phyloP scores from a whole-genome alignment of 2,329 filamentous ascomycete species.

The Thielaviopsis punctulata region DNA sequence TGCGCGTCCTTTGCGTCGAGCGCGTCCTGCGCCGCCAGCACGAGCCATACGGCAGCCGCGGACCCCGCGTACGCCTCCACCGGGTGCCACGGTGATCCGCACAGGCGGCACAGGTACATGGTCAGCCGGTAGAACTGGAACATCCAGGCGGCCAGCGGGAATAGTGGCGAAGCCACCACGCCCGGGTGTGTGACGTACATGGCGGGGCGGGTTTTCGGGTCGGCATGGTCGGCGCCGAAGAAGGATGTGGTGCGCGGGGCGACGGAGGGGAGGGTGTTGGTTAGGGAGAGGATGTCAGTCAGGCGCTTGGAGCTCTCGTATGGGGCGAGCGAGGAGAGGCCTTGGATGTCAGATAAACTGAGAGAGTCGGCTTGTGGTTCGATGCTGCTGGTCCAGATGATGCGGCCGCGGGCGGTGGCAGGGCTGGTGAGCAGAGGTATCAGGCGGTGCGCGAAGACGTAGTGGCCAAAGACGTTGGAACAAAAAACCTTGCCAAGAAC shows the following conservation, averaged over 20 bases:
- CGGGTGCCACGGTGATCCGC: constrained; percentile 81
- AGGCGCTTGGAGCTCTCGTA: constrained; percentile 84
- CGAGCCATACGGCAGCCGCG: constrained; percentile 59
- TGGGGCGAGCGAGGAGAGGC: constrained; percentile 39
- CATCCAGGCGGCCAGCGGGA: constrained; percentile 55
- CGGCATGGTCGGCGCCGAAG: constrained; percentile 8
- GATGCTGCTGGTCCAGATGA: constrained; percentile 78
- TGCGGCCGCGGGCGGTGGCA: constrained; percentile 35
- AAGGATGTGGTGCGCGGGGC: constrained; percentile 19
- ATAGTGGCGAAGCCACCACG: constrained; percentile 64
- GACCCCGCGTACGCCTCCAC: constrained; percentile 63
- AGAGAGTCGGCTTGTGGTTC: constrained; percentile 45
- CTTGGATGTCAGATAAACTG: constrained; percentile 57
- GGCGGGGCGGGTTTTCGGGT: constrained; percentile 28
- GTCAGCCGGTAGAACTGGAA: constrained; percentile 49
- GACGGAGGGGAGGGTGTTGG: constrained; percentile 48
- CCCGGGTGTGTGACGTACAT: constrained; percentile 77
- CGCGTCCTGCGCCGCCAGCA: constrained; percentile 46
- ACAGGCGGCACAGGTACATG: constrained; percentile 54
- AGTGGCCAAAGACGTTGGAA: constrained; percentile 90
- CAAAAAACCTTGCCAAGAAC: constrained; percentile 68
- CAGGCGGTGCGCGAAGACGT: constrained; percentile 68
- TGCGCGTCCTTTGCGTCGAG: constrained; percentile 39
- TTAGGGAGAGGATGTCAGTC: constrained; percentile 68
- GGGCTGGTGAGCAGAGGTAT: constrained; percentile 46